Evolutionary conservation across 2,329 filamentous ascomycete genomes (phyloP), one percentile per base, ranked within the genome.

Genomic region (Cytospora schulzeri): DNA sequence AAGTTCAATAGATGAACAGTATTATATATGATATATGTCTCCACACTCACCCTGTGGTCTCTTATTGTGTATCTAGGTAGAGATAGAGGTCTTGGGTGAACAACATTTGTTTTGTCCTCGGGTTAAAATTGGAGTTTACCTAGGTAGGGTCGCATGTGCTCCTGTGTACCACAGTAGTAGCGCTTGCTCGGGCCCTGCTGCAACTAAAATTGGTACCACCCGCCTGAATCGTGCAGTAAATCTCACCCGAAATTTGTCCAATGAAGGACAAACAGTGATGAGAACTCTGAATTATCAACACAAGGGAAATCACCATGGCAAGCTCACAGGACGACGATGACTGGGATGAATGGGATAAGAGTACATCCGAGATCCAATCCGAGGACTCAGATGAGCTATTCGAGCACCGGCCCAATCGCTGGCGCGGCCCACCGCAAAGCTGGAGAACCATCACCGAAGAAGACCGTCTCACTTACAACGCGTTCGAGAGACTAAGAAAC

Each of bases 381-480:
- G 73, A 82, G 69, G 76, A 75, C 31, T 82, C 81, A 6, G 79
- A 80, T 4, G 80, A 82, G 60, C 77, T 84, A 33, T 71, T 78
- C 67, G 73, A 78, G 56, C 74, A 77, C 54, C 84, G 90, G 2
- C 88, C 88, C 12, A 95, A 95, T 73, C 87, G 87, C 66, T 96
- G 90, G 82, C 79, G 75, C n/a, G 91, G 92, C 1, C 76, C 83
- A 1, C 76, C 83, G 19, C 84, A 83, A 38, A 89, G 88, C 69
- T 97, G 93, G 92, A 80, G 79, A 61, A 71, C 76, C 12, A 78
- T 86, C 64, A 92, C 88, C 1, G 78, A 80, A 57, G 77, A 83
- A 35, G 91, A 93, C 65, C 83, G 89, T 17, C 81, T 83, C 9
- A 81, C 91, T 2, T 84, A 84, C 64, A 78, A 82, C 6, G 87